Evolutionary conservation across 2,329 filamentous ascomycete genomes (phyloP).

Genomic region (Magnaporthiopsis rhizophila): DNA sequence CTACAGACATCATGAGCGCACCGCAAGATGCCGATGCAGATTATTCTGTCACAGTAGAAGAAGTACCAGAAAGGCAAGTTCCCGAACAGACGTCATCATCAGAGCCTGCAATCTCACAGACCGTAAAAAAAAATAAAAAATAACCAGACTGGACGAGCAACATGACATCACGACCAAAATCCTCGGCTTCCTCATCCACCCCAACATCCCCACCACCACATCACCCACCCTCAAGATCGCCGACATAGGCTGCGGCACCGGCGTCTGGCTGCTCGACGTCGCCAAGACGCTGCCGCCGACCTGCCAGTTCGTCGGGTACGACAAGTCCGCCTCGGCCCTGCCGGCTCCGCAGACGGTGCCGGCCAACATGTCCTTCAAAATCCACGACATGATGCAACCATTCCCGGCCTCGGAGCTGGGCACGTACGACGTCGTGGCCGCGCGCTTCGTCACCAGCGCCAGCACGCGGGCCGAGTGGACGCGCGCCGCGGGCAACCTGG

Average conservation of each 20-base stretch:
- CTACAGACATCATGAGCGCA: neutral
- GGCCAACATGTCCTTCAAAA: constrained; percentile 16
- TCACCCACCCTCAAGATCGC: constrained; percentile 8
- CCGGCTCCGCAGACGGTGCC: constrained; percentile 11
- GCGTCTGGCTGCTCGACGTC: constrained; percentile 15
- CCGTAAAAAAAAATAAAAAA: too few species aligned
- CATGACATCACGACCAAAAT: constrained; percentile 13
- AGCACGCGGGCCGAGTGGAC: constrained; percentile 13
- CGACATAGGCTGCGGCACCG: constrained; percentile 13
- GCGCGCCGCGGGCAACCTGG: constrained; percentile 10
- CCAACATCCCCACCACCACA: constrained; percentile 7
- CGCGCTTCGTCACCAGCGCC: constrained; percentile 18
- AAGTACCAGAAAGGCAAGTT: constrained; percentile 4
- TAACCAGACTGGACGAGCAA: constrained; percentile 13
- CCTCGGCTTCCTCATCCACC: constrained; percentile 12
- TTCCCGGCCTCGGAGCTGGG: constrained; percentile 15
- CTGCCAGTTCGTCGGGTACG: constrained; percentile 16
- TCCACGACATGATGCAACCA: constrained; percentile 16
- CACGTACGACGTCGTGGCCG: constrained; percentile 19
- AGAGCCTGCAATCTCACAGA: neutral
- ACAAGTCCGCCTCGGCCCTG: constrained; percentile 16
- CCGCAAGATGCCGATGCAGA: neutral
- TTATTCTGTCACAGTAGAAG: neutral
- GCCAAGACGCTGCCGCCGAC: constrained; percentile 11
- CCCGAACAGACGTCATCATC: neutral